A percentile compares a stretch with the other conserved stretches of the same genome.
These are phyloP conservation scores for Trichoderma endophyticum DNA, from an alignment of 2,329 filamentous ascomycete species.

Conservation along the genomic window DNA sequence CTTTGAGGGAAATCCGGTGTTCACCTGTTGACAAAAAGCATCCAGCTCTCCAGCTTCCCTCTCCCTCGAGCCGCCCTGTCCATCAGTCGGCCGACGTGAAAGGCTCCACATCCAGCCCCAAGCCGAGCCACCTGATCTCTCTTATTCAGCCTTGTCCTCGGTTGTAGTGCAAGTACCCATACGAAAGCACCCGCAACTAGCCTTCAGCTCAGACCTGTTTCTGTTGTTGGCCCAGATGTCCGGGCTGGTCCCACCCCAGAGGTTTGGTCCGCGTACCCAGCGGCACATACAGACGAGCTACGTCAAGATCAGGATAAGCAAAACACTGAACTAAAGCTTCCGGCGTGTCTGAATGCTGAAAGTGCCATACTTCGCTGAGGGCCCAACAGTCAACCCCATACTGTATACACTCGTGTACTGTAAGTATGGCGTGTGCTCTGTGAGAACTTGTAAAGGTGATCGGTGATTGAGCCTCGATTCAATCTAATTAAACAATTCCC, in stretches of 20 bases:
- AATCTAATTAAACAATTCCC: slow-evolving; percentile 1
- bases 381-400: neutral
- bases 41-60: neutral
- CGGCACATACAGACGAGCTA: neutral
- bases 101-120: neutral
- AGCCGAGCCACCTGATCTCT: neutral
- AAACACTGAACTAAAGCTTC: neutral
- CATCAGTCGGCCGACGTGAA: neutral
- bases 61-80: neutral
- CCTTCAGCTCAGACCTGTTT: neutral
- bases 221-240: neutral
- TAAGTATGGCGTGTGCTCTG: neutral
- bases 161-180: neutral
- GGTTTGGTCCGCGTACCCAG: neutral
- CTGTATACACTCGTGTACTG: neutral
- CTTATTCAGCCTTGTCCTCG: neutral
- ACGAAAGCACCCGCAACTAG: neutral
- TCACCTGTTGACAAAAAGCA: neutral
- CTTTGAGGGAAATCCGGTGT: neutral
- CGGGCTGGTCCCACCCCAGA: neutral
- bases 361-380: neutral
- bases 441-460: neutral
- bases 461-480: neutral
- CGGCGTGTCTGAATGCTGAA: neutral
- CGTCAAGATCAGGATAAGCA: neutral